Evolutionary conservation across 768 basidiomycete genomes (phyloP).

Genomic region (Mycena rebaudengoi): DNA sequence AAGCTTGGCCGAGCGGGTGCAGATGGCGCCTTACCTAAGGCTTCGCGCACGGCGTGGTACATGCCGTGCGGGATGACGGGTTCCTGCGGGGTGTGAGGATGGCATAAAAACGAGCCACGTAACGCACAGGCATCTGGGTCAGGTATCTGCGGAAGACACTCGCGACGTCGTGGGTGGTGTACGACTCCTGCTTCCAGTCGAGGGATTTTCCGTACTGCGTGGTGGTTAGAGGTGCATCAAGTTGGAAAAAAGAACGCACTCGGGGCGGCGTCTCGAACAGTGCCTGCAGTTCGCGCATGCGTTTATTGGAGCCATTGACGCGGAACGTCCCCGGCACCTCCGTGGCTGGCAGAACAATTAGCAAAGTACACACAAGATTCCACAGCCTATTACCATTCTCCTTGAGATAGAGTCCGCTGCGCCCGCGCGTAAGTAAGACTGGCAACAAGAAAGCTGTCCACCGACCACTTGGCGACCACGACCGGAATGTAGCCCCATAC

Average conservation of each 20-base stretch:
- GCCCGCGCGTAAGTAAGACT: neutral
- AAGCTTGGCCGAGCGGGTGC: conserved; percentile 20
- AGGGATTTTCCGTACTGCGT: conserved; percentile 90
- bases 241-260: conserved; percentile 51
- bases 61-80: conserved; percentile 93
- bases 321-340: conserved; percentile 95
- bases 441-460: neutral
- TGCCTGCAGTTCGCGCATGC: conserved; percentile 95
- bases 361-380: neutral
- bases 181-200: conserved; percentile 87
- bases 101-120: conserved; percentile 4
- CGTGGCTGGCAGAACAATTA: conserved; percentile 61
- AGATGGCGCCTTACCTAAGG: conserved; percentile 60
- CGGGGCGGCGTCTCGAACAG: conserved; percentile 89
- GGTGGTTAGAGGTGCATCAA: neutral
- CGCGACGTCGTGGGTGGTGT: conserved; percentile 96
- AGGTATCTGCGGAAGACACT: conserved; percentile 96
- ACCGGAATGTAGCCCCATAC: conserved; percentile 97
- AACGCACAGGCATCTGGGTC: conserved; percentile 93
- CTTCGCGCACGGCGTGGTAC: conserved; percentile 86
- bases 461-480: conserved; percentile 92
- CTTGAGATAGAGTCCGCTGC: conserved; percentile 93
- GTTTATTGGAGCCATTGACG: conserved; percentile 92
- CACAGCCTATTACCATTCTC: conserved; percentile 70
- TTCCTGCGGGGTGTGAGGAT: conserved; percentile 61